phyloP scores from a whole-genome alignment of 75 land plant genomes.

The Pseudotsuga menziesii region DNA sequence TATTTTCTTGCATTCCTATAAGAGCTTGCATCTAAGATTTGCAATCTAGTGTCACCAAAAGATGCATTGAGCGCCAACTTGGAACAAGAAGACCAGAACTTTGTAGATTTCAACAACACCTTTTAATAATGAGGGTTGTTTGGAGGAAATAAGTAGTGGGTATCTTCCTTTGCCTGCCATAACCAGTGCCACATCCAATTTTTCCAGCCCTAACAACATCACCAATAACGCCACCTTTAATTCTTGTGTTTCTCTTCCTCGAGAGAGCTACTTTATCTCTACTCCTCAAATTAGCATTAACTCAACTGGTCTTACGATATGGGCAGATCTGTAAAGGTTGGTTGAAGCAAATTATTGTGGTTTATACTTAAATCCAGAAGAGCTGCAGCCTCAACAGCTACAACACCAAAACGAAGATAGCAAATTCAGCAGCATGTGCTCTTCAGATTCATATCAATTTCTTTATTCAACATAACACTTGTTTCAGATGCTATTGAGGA shows the following conservation, averaged over 20 bases:
- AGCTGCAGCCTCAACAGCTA: neutral
- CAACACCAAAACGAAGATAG: neutral
- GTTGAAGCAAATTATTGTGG: neutral
- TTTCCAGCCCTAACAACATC: neutral
- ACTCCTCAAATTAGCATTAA: neutral
- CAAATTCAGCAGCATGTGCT: neutral
- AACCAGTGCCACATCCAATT: neutral
- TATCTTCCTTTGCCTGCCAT: conserved; percentile 19
- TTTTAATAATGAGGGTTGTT: conserved; percentile 32
- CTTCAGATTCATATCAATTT: too few species aligned
- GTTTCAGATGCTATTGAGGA: neutral
- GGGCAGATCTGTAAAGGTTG: neutral
- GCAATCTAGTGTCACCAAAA: neutral
- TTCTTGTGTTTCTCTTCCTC: neutral
- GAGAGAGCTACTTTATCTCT: neutral
- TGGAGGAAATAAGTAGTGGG: conserved; percentile 28
- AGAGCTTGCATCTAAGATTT: neutral
- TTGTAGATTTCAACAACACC: conserved; percentile 13
- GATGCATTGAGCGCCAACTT: neutral
- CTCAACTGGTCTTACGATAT: neutral
- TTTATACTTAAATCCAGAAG: neutral
- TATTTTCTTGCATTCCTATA: neutral
- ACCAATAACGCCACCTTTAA: neutral
- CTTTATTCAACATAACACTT: neutral
- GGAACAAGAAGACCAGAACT: neutral